Conservation (phyloP, 2,329 filamentous ascomycete genomes). For the Xylaria sp. region DNA sequence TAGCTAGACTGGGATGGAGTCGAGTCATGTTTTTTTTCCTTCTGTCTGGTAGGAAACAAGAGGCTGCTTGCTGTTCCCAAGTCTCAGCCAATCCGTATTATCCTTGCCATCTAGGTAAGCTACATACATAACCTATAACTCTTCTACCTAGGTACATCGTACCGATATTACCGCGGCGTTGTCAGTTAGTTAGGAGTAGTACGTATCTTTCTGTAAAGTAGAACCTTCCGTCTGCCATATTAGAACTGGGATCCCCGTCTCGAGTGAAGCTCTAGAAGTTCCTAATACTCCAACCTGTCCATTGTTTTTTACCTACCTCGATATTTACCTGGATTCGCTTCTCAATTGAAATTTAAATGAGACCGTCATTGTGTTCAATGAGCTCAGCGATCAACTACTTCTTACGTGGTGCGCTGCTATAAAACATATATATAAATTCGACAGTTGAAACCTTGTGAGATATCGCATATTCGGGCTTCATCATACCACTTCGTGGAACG, state of each 20-base stretch:
- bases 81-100: constrained; percentile 15
- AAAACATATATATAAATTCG: constrained; percentile 33
- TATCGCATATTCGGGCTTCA: neutral
- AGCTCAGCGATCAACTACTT: constrained; percentile 46
- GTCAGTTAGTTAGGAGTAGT: no score
- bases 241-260: constrained; percentile 27
- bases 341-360: constrained; percentile 38
- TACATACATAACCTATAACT: no score
- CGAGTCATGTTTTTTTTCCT: neutral
- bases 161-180: no score
- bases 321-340: neutral
- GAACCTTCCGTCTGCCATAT: constrained; percentile 20
- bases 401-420: constrained; percentile 45
- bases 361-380: constrained; percentile 40
- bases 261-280: constrained; percentile 16
- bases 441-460: neutral
- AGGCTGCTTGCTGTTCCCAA: neutral
- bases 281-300: constrained; percentile 14
- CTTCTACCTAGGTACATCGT: no score
- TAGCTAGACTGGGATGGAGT: constrained; percentile 5
- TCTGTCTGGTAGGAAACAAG: no score
- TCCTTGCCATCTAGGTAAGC: neutral
- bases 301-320: neutral
- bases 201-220: constrained; percentile 6
- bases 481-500: constrained; percentile 18